Conservation (phyloP, 345 rosid species). For the Luvunga scandens region DNA sequence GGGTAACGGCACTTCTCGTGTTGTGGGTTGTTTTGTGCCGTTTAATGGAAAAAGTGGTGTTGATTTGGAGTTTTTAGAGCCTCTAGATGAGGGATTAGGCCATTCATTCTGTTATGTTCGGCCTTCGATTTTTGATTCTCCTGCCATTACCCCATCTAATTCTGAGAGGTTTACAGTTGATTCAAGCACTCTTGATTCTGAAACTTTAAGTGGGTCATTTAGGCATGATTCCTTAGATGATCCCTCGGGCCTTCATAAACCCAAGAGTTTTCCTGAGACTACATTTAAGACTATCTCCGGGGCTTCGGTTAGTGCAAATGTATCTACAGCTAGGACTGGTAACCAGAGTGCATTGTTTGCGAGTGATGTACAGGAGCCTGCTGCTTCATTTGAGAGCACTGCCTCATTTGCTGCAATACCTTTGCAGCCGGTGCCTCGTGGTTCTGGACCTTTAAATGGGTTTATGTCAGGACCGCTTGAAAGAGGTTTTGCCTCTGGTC, state of each 20-base stretch:
- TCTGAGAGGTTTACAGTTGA: conserved; percentile 95
- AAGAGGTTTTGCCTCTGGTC: conserved; percentile 91
- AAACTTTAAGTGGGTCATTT: conserved; percentile 79
- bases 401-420: conserved; percentile 90
- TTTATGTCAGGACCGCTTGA: conserved; percentile 96
- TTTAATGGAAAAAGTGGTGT: conserved; percentile 72
- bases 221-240: conserved; percentile 78
- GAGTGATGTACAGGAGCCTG: conserved; percentile 78
- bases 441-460: conserved; percentile 83
- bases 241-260: conserved; percentile 51
- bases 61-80: conserved; percentile 81
- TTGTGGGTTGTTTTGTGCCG: conserved; percentile 88
- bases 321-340: conserved; percentile 89
- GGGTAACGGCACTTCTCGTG: conserved; percentile 98
- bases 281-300: conserved; percentile 94
- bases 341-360: conserved; percentile 68
- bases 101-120: conserved; percentile 97
- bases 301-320: conserved; percentile 97
- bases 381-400: conserved; percentile 96
- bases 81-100: conserved; percentile 91
- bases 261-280: conserved; percentile 73
- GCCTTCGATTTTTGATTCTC: conserved; percentile 81
- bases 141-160: conserved; percentile 84
- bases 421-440: conserved; percentile 87
- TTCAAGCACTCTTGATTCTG: conserved; percentile 94